Base-by-base conservation (phyloP, 176 grass and related monocot genomes). In the Phoenix roebelenii region DNA sequence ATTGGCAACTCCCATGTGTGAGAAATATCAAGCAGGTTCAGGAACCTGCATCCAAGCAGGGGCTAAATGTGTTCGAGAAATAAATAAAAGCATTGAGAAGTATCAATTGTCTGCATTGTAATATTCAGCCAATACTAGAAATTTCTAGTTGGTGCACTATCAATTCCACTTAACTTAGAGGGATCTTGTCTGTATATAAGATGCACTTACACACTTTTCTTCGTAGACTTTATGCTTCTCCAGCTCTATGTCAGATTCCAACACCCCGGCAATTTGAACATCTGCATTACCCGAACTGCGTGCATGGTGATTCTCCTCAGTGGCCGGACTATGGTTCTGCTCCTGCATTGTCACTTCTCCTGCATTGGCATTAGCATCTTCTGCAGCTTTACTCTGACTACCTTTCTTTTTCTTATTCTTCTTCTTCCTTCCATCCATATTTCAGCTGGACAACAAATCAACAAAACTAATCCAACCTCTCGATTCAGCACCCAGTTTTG, bases 371-470 rank as follows among this genome's bases (percentile, higher is more conserved):
- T 9, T 57, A n/a, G 64, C 67, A 78, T 90, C 80, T 20, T 69
- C 75, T 1, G 53, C 32, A 60, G 71, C 81, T 76, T 87, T 90
- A 59, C 70, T 59, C 74, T 88, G 93, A 60, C 82, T 85, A 58
- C 79, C 87, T 63, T 89, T 92, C 81, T 96, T 90, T 77, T 92
- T 98, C 73, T 66, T 88, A 68, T 85, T 92, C 72, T 79, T 88
- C 84, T 98, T 98, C 72, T 92, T 98, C 72, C 85, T 92, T 39
- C 69, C 17, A 83, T 91, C 84, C 93, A 98, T 92, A 49, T 55
- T 51, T 85, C 28, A 55, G 50, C 18, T 20, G 53, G 25, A 1
- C 15, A 24, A 28, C 16, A 18, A 20, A 1, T 44, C 35, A 44
- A 44, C 35, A 44, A 44, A 44, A 44, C 35, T 44, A 56, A 55